These are phyloP conservation scores for Trichoderma citrinoviride DNA, from an alignment of 2,329 filamentous ascomycete species.

Conservation along the genomic window DNA sequence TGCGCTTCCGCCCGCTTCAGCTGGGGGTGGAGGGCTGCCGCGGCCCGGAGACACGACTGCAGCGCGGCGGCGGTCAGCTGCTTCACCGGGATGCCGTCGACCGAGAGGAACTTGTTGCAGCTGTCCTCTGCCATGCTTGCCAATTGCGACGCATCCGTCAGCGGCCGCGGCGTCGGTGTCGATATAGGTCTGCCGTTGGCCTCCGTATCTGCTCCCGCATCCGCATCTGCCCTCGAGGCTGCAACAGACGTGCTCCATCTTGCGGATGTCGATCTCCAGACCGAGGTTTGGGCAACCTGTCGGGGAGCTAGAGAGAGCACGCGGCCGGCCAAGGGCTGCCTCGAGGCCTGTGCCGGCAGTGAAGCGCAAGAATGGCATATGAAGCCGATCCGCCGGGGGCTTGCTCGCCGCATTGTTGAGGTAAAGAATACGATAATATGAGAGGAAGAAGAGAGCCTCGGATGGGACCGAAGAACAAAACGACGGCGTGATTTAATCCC, in stretches of 20 bases:
- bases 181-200: conserved; percentile 19
- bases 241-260: conserved; percentile 32
- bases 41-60: conserved; percentile 45
- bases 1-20: conserved; percentile 40
- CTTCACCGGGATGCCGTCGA: conserved; percentile 45
- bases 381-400: conserved; percentile 35
- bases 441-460: neutral
- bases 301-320: conserved; percentile 25
- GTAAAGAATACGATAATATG: neutral
- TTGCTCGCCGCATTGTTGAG: conserved; percentile 43
- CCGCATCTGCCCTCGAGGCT: conserved; percentile 1
- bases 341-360: conserved; percentile 30
- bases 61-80: conserved; percentile 45
- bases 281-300: conserved; percentile 11
- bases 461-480: neutral
- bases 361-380: conserved; percentile 47
- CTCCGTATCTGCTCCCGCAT: neutral
- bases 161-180: conserved; percentile 27
- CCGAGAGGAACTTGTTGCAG: conserved; percentile 43
- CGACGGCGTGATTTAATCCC: too few species aligned
- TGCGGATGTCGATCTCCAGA: conserved; percentile 20
- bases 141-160: conserved; percentile 42
- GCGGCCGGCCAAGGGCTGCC: conserved; percentile 29
- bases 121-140: conserved; percentile 43
- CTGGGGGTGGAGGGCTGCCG: conserved; percentile 44